Base-by-base conservation (phyloP, 2,329 filamentous ascomycete species). In the Coniochaeta sp. region DNA sequence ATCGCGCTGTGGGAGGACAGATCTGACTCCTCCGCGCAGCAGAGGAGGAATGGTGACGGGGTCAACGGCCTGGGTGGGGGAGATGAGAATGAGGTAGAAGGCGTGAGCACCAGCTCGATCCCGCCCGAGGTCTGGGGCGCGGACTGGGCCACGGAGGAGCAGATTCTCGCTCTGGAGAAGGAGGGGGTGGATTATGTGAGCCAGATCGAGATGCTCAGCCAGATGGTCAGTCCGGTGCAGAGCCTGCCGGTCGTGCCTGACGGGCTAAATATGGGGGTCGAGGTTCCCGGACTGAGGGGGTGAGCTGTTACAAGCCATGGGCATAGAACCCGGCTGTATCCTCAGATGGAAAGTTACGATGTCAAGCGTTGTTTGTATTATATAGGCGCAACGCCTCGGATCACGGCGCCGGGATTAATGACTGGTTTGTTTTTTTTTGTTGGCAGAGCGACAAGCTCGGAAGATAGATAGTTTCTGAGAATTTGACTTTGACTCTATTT, bases 41-140 rank as follows among this genome's bases (percentile, higher is more conserved):
- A 2, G 4, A 10, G 42, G 42, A 14, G n/a, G 19, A 24, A 22
- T 5, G 40, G 42, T n/a, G 26, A 7, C 3, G 47, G 47, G 3
- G 22, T 2, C 2, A 10, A 22, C 22, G 47, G 14, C n/a, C n/a
- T n/a, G n/a, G 47, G 26, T 17, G 24, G 22, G 2, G 16, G 22
- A 8, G n/a, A 12, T 14, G 47, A 22, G 22, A 16, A 50, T 57
- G 70, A 73, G 24, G 81, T 81, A 32, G 77, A 76, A 19, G 14
- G 34, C 10, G 17, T 34, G 4, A 2, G 14, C 17, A 55, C 52
- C 26, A 34, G 28, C 19, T 19, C 17, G 17, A 83, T 86, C 26
- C 82, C 83, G 1, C 70, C 81, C 2, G 81, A 84, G 5, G 72
- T 85, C 16, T 86, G 83, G 83, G 83, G 83, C 32, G 74, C 75